Evolutionary conservation across 768 basidiomycete genomes (phyloP).

Genomic region (Serendipita indica): DNA sequence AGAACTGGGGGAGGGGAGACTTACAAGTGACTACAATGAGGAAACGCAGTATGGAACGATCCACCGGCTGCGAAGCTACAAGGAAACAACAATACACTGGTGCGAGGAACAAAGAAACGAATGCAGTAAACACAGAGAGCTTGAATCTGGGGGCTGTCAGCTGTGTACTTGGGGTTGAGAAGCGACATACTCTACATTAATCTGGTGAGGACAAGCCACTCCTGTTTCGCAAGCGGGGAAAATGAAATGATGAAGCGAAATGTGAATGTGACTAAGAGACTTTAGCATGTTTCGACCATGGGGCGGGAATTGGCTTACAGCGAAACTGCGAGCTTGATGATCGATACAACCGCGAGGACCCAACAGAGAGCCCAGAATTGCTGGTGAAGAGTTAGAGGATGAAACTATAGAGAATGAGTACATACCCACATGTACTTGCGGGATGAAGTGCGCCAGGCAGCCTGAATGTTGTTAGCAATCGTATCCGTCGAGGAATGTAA

Average conservation of each 20-base stretch:
- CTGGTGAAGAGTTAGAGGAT: background rate
- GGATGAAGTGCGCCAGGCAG: background rate
- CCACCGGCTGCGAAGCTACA: conserved; percentile 6
- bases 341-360: background rate
- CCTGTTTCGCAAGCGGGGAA: conserved; percentile 5
- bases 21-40: conserved; percentile 3
- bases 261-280: background rate
- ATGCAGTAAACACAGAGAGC: conserved; percentile 3
- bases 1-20: background rate
- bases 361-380: conserved; percentile 9
- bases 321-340: background rate
- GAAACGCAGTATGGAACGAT: conserved; percentile 2
- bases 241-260: conserved; percentile 1
- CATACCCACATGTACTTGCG: conserved; percentile 4
- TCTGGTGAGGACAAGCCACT: background rate
- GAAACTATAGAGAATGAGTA: background rate
- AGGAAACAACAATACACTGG: conserved; percentile 9
- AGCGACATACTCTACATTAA: background rate
- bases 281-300: background rate
- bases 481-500: background rate
- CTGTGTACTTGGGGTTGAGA: background rate
- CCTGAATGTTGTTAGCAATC: background rate
- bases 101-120: conserved; percentile 5
- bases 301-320: background rate
- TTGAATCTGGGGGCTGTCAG: background rate